phyloP scores from a whole-genome alignment of 1,284 basidiomycete species.

The Vanrija sp. region DNA sequence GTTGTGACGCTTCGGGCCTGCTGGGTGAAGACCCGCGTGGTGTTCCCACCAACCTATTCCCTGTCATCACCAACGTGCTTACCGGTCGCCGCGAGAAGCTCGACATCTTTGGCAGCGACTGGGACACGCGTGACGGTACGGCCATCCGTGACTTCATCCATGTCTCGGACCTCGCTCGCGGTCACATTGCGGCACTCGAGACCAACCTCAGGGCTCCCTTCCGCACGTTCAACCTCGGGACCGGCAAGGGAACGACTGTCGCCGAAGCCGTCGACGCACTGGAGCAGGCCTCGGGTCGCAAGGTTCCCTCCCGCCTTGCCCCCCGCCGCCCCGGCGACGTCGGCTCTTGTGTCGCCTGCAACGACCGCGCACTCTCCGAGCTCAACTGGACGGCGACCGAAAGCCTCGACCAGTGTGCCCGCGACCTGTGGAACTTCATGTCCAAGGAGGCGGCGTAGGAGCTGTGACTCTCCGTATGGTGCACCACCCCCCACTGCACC shows the following conservation, averaged over 20 bases:
- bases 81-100: constrained; percentile 18
- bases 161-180: constrained; percentile 22
- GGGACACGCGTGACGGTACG: constrained; percentile 14
- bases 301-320: constrained; percentile 1
- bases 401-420: constrained; percentile 3
- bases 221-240: constrained; percentile 64
- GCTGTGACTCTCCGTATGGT: too few species aligned
- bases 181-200: constrained; percentile 23
- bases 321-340: constrained; percentile 11
- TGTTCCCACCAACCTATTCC: constrained; percentile 24
- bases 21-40: constrained; percentile 23
- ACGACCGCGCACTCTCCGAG: constrained; percentile 4
- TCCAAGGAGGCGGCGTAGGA: not conserved
- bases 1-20: constrained; percentile 24
- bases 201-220: constrained; percentile 1
- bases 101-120: constrained; percentile 25
- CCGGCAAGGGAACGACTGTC: constrained; percentile 74
- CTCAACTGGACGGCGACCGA: constrained; percentile 10
- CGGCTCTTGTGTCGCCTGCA: constrained; percentile 10
- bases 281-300: constrained; percentile 1
- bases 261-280: constrained; percentile 7
- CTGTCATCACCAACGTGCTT: constrained; percentile 24
- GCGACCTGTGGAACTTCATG: constrained; percentile 10
- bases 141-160: constrained; percentile 11
- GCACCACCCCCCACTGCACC: too few species aligned